Base-by-base conservation (phyloP, 176 grass and related monocot genomes). In the Triticum turgidum region DNA sequence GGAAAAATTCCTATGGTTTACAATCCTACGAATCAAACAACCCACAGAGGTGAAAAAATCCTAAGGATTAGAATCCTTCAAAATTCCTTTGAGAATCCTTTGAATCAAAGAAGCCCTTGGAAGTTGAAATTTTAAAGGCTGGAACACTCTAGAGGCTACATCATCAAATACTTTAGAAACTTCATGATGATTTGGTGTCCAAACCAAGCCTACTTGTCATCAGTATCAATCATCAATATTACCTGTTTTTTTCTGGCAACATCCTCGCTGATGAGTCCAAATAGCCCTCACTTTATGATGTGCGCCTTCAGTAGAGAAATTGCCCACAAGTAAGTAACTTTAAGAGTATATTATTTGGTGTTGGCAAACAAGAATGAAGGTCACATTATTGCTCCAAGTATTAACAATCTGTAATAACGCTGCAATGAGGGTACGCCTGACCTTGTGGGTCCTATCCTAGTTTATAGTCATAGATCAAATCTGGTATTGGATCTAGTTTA, bases 241-340 rank as follows among this genome's bases (percentile, higher is more conserved):
- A 24, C 12, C 18, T 83, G 33, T 79, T 12, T 73, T 73, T 73
- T 86, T 27, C 5, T 78, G 12, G 45, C 5, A 35, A 74, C 18
- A 20, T 84, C 68, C 44, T 24, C n/a, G 39, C 38, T 52, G 11
- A 24, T 63, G n/a, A n/a, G 3, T 74, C 79, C 58, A 20, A 51
- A 3, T 89, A 30, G 25, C 69, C 35, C 17, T 37, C 5, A 30
- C 22, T 56, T 64, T 71, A 64, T 82, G n/a, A 51, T 64, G 78
- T 25, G 12, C 14, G 14, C 18, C 27, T 78, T 45, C 70, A 41
- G 72, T 63, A 54, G 18, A 24, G n/a, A 54, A 44, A 69, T 24
- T 56, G 1, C 24, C 32, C 20, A 83, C 17, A 78, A 82, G 12
- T 44, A 90, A n/a, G 62, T 77, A 49, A 82, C 51, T 82, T 82